A percentile compares a stretch with the other conserved stretches of the same genome.
Evolutionary conservation across 495 filamentous ascomycete species (phyloP).

Genomic region (Astrothelium subdiscretum): DNA sequence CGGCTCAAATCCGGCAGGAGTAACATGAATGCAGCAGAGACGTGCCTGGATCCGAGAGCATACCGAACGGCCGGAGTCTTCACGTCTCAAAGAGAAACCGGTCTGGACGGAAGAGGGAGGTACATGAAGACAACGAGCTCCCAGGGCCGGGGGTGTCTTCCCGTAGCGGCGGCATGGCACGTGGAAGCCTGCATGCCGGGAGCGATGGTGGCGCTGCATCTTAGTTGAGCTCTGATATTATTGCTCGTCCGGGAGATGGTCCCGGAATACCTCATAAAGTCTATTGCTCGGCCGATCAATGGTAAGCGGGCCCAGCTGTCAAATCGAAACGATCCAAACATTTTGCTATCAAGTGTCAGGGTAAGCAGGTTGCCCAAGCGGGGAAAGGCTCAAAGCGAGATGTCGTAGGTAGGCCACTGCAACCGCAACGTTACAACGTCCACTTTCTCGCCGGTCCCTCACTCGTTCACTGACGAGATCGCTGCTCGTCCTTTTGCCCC

Average conservation of each 20-base stretch:
- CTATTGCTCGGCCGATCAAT: not conserved
- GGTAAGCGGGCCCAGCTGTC: not conserved
- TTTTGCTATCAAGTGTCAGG: no score
- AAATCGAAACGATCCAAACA: not conserved
- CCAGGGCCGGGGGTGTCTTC: not conserved
- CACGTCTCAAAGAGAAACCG: not conserved
- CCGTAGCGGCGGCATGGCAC: slow-evolving; percentile 3
- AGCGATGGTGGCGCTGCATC: not conserved
- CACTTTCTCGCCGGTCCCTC: not conserved
- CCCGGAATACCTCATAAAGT: no score
- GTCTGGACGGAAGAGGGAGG: not conserved
- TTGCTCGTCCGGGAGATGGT: not conserved
- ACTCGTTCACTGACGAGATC: not conserved
- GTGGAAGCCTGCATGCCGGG: slow-evolving; percentile 1
- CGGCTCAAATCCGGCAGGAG: not conserved
- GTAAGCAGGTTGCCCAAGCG: slow-evolving; percentile 1
- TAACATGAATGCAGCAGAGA: no score
- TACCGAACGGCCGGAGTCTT: no score
- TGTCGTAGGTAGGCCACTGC: not conserved
- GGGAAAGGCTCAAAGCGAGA: not conserved
- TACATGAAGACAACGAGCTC: not conserved
- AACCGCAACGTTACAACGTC: slow-evolving; percentile 2
- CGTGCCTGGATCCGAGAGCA: no score
- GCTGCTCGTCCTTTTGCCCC: not conserved
- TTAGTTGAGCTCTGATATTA: not conserved